These are phyloP conservation scores for Scheffersomyces stambukii DNA, from an alignment of 1,139 yeast species.

Conservation along the genomic window DNA sequence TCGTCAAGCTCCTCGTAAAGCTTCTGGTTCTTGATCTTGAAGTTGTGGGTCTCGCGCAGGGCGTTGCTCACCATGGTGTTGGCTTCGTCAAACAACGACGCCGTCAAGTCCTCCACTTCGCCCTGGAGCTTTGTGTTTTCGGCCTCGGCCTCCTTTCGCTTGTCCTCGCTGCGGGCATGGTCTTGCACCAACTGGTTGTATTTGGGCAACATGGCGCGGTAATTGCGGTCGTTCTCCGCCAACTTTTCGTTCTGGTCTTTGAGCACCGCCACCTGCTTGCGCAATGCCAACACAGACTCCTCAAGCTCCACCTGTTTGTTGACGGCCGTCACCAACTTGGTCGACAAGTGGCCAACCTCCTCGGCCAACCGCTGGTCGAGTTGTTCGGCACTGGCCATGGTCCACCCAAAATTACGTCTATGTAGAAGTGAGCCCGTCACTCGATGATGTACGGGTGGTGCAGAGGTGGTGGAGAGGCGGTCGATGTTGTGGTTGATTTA, in stretches of 20 bases:
- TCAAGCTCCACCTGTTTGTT: conserved; percentile 56
- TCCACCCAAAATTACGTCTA: too few species aligned
- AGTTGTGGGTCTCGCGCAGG: conserved; percentile 52
- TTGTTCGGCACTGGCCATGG: too few species aligned
- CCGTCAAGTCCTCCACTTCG: conserved; percentile 77
- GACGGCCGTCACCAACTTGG: conserved; percentile 57
- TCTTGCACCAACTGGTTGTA: conserved; percentile 30
- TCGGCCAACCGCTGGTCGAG: conserved; percentile 40
- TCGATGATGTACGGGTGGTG: too few species aligned
- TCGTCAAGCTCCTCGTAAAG: conserved; percentile 67
- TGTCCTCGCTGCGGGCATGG: conserved; percentile 31
- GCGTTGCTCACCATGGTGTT: conserved; percentile 76
- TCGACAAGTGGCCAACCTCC: conserved; percentile 55
- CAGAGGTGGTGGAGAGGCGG: too few species aligned
- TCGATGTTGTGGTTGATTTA: too few species aligned
- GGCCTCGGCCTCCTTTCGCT: conserved; percentile 41
- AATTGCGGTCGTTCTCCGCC: conserved; percentile 20
- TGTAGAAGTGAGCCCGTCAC: too few species aligned
- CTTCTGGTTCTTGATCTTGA: conserved; percentile 51
- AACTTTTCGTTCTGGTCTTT: conserved; percentile 17
- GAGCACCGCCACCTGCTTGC: conserved; percentile 26
- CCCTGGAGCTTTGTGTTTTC: conserved; percentile 56
- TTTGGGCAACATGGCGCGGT: conserved; percentile 25
- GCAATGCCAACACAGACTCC: conserved; percentile 31
- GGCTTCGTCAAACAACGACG: conserved; percentile 74